Evolutionary conservation across 2,329 filamentous ascomycete genomes (phyloP).

Genomic region (Colletotrichum musae): DNA sequence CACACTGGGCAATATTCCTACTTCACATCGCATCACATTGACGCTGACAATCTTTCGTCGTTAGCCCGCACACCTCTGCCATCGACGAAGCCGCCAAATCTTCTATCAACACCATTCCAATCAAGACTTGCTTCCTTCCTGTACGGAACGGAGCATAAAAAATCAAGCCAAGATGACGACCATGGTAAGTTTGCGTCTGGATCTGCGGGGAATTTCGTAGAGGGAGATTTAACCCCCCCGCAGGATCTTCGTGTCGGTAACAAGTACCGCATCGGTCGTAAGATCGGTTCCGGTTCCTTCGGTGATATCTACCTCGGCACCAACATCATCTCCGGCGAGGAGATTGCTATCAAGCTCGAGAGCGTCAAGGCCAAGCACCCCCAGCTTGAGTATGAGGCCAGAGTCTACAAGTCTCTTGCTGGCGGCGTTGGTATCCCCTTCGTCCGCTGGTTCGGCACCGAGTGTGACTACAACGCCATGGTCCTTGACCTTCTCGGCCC

Average conservation of each 20-base stretch:
- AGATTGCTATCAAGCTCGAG: slow-evolving; percentile 99
- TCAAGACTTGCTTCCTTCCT: slow-evolving; percentile 28
- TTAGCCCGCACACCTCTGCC: slow-evolving; percentile 1
- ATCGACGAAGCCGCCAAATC: not conserved
- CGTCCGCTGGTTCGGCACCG: slow-evolving; percentile 99
- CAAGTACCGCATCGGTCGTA: slow-evolving; percentile 99
- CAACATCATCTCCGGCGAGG: slow-evolving; percentile 99
- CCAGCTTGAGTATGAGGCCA: slow-evolving; percentile 98
- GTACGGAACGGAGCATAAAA: slow-evolving; percentile 40
- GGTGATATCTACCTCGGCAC: slow-evolving; percentile 99
- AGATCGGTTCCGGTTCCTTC: slow-evolving; percentile 98
- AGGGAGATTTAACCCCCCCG: slow-evolving; percentile 40
- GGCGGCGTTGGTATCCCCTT: slow-evolving; percentile 98
- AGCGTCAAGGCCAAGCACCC: slow-evolving; percentile 99
- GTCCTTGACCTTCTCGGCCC: slow-evolving; percentile 97
- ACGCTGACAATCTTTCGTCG: not conserved
- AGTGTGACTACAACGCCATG: slow-evolving; percentile 99
- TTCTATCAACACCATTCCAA: slow-evolving; percentile 13
- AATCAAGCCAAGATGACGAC: slow-evolving; percentile 61
- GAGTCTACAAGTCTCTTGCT: slow-evolving; percentile 90
- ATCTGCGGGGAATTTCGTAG: no score
- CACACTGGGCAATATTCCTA: not conserved
- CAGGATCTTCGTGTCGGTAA: slow-evolving; percentile 99
- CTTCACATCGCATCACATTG: not conserved
- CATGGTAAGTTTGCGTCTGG: slow-evolving; percentile 58